Evolutionary conservation across 2,329 filamentous ascomycete species (phyloP), one percentile per base, ranked within the genome.

Genomic region (Clathrospora elynae): DNA sequence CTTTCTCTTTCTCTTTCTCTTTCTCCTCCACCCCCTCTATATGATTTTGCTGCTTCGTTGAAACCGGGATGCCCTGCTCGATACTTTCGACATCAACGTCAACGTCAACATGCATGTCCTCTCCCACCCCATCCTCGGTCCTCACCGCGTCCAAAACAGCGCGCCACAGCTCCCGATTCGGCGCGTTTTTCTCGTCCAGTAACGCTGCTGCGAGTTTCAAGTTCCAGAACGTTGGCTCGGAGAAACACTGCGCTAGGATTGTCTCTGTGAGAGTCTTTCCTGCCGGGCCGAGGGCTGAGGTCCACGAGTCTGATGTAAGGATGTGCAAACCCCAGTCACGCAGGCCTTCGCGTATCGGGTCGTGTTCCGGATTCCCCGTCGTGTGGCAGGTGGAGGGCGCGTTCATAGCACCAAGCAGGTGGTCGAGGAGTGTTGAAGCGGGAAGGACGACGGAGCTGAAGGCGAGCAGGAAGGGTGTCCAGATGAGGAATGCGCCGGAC

Each of bases 271-370:
- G 8, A 20, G 16, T 13, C 7, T 29, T 18, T 2, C 33, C 30
- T 2, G 19, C 25, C 13, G 7, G 7, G 3, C 54, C 33, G 22
- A 62, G 49, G 19, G 51, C 51, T 8, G 55, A 53, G n/a, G 37
- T 25, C 74, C 73, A 78, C 2, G 61, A 55, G 3, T 62, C 35
- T 8, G 70, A 70, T 4, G 61, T 61, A 17, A 78, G 52, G 7
- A 81, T 65, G 53, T 80, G 76, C 6, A 72, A 52, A 17, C 79
- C 53, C 79, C 79, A 82, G 22, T 72, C 61, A 47, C 70, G 75
- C 20, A 76, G 38, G 2, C 70, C 75, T 60, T 81, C 75, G 23
- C 61, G 60, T 5, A 59, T 51, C 0, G 69, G 58, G 46, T 73
- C 60, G 17, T 49, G 31, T 18, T 64, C 55, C 0, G 48, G 28